Base-by-base conservation (phyloP, 108 stramenopile species). In the Nitzschia sp. region DNA sequence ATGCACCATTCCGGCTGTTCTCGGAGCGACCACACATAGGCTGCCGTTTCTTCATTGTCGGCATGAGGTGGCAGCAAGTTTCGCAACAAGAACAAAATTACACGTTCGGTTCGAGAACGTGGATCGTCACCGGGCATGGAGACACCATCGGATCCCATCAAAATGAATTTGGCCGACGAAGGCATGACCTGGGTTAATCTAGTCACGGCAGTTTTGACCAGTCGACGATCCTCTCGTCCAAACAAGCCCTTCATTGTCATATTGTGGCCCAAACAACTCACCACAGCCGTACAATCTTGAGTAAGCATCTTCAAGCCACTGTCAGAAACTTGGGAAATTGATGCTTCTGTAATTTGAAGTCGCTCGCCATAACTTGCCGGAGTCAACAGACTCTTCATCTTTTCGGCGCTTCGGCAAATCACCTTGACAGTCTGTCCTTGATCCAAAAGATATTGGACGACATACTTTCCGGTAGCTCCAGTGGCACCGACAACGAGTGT, bases 71-170 rank as follows among this genome's bases (percentile, higher is more conserved):
- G 81, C n/a, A 86, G 26, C 3, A 89, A 42, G 29, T 69, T 46
- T n/a, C 85, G 72, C 8, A 86, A 23, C 3, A 84, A 4, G 13
- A 49, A 54, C 5, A 82, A 5, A 4, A 80, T 59, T 17, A 27
- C 29, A 19, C 87, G 68, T 23, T 88, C 80, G 26, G 25, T 33
- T 13, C 58, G 42, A 18, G 73, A 46, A 3, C 84, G 72, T 18
- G 49, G 46, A 11, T 42, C 26, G 42, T 88, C 82, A 28, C 66
- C 69, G 1, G 80, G 81, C 36, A 80, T 58, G 29, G 81, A 48
- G 0, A 89, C 83, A 34, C 83, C 88, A 38, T 84, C 82, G 4
- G 84, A 77, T 27, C 79, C 81, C 73, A 89, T 86, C 3, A 89
- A 66, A 35, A 89, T 75, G 29, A 86, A 81, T 66, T 54, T 33